phyloP scores from a whole-genome alignment of 306 rosid genomes.

The Arachis hypogaea region DNA sequence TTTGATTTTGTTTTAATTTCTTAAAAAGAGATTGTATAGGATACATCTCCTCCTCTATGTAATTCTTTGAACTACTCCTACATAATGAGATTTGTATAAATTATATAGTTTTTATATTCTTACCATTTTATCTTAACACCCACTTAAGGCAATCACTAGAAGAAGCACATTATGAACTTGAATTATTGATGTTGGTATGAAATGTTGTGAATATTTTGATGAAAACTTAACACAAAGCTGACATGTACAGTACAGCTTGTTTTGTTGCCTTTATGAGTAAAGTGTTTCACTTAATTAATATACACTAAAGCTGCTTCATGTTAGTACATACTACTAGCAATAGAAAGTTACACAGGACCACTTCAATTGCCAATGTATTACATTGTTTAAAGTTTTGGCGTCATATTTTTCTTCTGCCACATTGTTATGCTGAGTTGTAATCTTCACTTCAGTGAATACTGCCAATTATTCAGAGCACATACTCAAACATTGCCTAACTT shows the following conservation, averaged over 20 bases:
- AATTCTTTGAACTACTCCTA: constrained; percentile 36
- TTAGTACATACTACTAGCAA: background rate
- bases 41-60: constrained; percentile 37
- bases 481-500: constrained; percentile 24
- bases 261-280: background rate
- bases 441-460: constrained; percentile 9
- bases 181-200: constrained; percentile 2
- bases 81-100: constrained; percentile 43
- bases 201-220: background rate
- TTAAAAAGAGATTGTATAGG: constrained; percentile 49
- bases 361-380: background rate
- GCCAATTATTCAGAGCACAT: constrained; percentile 12
- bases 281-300: background rate
- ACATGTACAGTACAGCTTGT: background rate
- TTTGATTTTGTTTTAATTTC: constrained; percentile 65
- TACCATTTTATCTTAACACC: constrained; percentile 7
- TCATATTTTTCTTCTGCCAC: constrained; percentile 36
- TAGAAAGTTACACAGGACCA: constrained; percentile 28
- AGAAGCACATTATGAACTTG: background rate
- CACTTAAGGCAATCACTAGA: constrained; percentile 1
- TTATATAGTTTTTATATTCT: constrained; percentile 22
- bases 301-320: background rate
- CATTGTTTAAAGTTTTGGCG: constrained; percentile 28
- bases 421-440: constrained; percentile 31
- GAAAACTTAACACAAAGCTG: constrained; percentile 7